These are phyloP conservation scores for Metschnikowia colocasiae DNA, from an alignment of 805 yeast genomes.

Conservation along the genomic window DNA sequence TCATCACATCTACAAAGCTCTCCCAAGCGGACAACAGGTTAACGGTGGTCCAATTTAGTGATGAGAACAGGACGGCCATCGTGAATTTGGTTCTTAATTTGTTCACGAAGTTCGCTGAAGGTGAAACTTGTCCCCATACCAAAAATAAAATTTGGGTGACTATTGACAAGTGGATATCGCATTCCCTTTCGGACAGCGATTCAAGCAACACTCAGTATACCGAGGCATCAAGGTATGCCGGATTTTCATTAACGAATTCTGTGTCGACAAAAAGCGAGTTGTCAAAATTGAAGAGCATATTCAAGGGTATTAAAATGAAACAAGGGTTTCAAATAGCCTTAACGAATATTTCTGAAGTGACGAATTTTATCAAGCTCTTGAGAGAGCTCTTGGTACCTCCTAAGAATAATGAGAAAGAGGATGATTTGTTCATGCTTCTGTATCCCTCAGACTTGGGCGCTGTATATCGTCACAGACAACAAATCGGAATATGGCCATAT, in stretches of 20 bases:
- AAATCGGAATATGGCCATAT: conserved; percentile 74
- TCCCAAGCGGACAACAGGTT: conserved; percentile 12
- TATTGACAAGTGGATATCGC: conserved; percentile 68
- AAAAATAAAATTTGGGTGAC: conserved; percentile 61
- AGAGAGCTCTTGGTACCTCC: conserved; percentile 35
- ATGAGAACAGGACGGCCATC: conserved; percentile 34
- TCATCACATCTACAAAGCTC: conserved; percentile 20
- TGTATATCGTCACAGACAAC: conserved; percentile 44
- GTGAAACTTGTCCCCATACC: conserved; percentile 25
- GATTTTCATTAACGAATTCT: conserved; percentile 7
- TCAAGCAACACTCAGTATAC: conserved; percentile 13
- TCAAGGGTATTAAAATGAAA: conserved; percentile 10
- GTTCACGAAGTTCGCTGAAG: conserved; percentile 48
- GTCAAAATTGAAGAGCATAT: conserved; percentile 8
- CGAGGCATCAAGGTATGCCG: conserved; percentile 20
- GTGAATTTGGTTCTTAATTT: conserved; percentile 46
- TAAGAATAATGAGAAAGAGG: conserved; percentile 20
- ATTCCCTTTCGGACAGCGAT: conserved; percentile 20
- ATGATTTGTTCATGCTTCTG: conserved; percentile 27
- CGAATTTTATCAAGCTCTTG: conserved; percentile 63
- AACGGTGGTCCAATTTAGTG: conserved; percentile 27
- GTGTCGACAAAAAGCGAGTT: conserved; percentile 8
- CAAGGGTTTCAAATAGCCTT: conserved; percentile 37
- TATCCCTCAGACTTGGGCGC: conserved; percentile 65
- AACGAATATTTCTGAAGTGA: conserved; percentile 47